Conservation (phyloP, 1,284 basidiomycete species). For the Omphalotus olearius region DNA sequence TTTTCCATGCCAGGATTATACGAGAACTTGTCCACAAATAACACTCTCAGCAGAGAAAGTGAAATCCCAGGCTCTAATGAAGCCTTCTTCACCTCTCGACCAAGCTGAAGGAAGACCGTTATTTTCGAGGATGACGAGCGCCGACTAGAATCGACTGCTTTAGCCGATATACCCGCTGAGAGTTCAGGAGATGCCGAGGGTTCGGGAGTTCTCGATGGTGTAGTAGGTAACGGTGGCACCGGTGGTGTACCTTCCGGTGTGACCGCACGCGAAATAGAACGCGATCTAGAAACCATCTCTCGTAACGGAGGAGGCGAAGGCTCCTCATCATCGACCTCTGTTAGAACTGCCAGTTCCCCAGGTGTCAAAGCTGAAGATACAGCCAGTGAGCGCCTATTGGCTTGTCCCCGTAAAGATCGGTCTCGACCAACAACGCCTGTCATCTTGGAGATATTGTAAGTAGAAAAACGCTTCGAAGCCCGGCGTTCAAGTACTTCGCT, state of each 20-base stretch:
- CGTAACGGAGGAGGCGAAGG: constrained; percentile 1
- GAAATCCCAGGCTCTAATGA: constrained; percentile 68
- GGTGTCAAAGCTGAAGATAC: constrained; percentile 57
- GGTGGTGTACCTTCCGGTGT: constrained; percentile 40
- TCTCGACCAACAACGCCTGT: constrained; percentile 54
- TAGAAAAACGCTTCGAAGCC: constrained; percentile 95
- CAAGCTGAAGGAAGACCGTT: constrained; percentile 86
- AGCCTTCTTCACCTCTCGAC: constrained; percentile 89
- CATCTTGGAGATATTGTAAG: constrained; percentile 96
- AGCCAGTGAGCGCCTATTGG: constrained; percentile 64
- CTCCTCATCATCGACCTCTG: constrained; percentile 65
- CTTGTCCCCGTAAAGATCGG: constrained; percentile 35
- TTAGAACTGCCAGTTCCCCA: constrained; percentile 64
- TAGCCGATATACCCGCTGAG: not conserved
- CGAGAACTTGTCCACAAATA: constrained; percentile 95
- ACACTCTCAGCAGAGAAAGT: constrained; percentile 70
- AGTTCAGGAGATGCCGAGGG: constrained; percentile 24
- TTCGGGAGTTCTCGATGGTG: constrained; percentile 31
- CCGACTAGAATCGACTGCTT: constrained; percentile 12
- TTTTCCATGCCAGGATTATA: constrained; percentile 92
- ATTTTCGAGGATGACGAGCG: constrained; percentile 33
- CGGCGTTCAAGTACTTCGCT: constrained; percentile 86
- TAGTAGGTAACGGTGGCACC: constrained; percentile 40
- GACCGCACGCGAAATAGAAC: constrained; percentile 28
- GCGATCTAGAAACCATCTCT: constrained; percentile 10